These are phyloP conservation scores for Cryptococcus sp. DNA, from an alignment of 1,284 basidiomycete genomes.

Conservation along the genomic window DNA sequence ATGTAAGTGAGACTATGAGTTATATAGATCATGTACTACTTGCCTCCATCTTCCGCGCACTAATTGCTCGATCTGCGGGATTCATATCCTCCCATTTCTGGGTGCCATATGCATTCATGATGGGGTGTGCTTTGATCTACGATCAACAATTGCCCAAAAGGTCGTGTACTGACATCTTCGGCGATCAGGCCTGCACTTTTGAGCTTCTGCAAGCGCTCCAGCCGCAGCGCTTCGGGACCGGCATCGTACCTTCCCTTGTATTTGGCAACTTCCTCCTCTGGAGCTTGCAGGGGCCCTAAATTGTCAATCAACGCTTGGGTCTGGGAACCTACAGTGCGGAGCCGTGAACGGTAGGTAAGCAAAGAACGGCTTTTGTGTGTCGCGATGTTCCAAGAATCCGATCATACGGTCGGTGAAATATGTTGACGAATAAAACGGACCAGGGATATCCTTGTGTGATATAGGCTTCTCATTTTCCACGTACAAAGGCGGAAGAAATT, in stretches of 20 bases:
- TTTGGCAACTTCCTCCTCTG: constrained; percentile 23
- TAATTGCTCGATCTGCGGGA: constrained; percentile 20
- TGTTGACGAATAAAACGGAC: constrained; percentile 28
- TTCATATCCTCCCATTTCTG: constrained; percentile 26
- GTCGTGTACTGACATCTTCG: constrained; percentile 7
- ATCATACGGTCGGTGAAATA: constrained; percentile 25
- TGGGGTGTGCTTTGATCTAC: constrained; percentile 16
- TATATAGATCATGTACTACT: neutral
- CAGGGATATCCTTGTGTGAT: constrained; percentile 13
- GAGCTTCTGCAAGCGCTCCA: constrained; percentile 22
- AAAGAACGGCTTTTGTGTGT: constrained; percentile 19
- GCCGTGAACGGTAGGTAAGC: constrained; percentile 21
- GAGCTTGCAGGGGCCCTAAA: constrained; percentile 27
- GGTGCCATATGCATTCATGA: constrained; percentile 15
- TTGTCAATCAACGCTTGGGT: neutral
- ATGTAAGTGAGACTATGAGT: neutral
- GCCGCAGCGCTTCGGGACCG: constrained; percentile 32
- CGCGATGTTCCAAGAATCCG: constrained; percentile 23
- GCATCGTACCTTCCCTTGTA: constrained; percentile 35
- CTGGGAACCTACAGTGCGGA: constrained; percentile 12
- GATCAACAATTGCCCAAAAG: neutral
- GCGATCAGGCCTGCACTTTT: constrained; percentile 27
- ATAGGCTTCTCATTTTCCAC: constrained; percentile 16
- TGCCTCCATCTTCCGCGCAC: constrained; percentile 32
- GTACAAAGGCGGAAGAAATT: constrained; percentile 20